phyloP scores from a whole-genome alignment of 306 rosid species.

The Acacia confusa region DNA sequence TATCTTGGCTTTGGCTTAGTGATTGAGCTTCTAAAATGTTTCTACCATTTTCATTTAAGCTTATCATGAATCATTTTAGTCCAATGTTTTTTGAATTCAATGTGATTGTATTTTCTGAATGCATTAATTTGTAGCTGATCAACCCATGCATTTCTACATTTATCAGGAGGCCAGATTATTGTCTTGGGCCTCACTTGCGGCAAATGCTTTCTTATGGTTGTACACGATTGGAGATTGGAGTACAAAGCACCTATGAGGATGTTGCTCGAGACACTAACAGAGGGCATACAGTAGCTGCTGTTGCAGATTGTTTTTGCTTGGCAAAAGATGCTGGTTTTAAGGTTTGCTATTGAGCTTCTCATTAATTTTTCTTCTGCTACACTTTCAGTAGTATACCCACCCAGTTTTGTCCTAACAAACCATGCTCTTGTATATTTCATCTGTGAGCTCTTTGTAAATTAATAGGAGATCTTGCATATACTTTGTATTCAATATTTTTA shows the following conservation, averaged over 20 bases:
- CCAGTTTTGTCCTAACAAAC: slow-evolving; percentile 10
- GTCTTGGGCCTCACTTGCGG: slow-evolving; percentile 97
- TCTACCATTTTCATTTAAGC: slow-evolving; percentile 17
- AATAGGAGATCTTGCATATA: not conserved
- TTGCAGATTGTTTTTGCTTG: slow-evolving; percentile 91
- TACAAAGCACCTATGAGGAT: slow-evolving; percentile 98
- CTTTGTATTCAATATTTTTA: not conserved
- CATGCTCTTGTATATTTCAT: slow-evolving; percentile 19
- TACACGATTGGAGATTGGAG: slow-evolving; percentile 93
- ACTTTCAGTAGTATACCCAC: not conserved
- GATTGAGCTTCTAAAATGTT: slow-evolving; percentile 9
- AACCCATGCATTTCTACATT: slow-evolving; percentile 27
- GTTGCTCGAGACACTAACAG: slow-evolving; percentile 97
- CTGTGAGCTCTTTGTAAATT: not conserved
- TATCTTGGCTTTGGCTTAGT: not conserved
- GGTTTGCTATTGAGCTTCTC: slow-evolving; percentile 46
- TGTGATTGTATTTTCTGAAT: slow-evolving; percentile 9
- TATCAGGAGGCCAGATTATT: slow-evolving; percentile 97
- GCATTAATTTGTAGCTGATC: slow-evolving; percentile 24
- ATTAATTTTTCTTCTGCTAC: not conserved
- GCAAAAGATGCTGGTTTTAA: slow-evolving; percentile 99
- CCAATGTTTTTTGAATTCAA: not conserved
- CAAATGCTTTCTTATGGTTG: slow-evolving; percentile 98
- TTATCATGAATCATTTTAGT: slow-evolving; percentile 18
- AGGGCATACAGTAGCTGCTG: slow-evolving; percentile 97